Conservation (phyloP, 2,329 filamentous ascomycete genomes). For the Alternaria postmessia region DNA sequence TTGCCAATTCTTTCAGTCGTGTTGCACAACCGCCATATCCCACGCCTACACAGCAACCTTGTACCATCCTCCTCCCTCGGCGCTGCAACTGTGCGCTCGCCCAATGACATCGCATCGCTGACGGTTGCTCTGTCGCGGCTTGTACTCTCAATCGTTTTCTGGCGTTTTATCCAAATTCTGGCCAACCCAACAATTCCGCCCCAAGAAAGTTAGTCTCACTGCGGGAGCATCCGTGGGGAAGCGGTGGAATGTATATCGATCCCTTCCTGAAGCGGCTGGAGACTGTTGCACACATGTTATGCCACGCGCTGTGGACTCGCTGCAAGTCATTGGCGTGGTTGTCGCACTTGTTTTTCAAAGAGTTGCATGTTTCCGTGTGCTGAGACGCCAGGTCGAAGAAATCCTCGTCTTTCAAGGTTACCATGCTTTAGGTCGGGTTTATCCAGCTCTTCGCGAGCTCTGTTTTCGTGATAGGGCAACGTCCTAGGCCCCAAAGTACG, state of each 20-base stretch:
- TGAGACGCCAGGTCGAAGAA: background rate
- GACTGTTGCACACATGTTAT: background rate
- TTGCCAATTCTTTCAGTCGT: background rate
- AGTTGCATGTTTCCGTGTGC: background rate
- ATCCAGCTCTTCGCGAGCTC: no score
- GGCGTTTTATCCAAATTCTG: background rate
- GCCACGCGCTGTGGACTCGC: background rate
- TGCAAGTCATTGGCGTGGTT: background rate
- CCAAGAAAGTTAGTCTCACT: conserved; percentile 22
- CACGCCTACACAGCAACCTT: background rate
- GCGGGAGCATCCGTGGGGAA: conserved; percentile 36
- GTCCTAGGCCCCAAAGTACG: background rate
- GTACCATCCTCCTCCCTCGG: no score
- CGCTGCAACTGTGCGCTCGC: no score
- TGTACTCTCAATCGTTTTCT: background rate
- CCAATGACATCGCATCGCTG: no score
- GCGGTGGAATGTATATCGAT: conserved; percentile 13
- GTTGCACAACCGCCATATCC: background rate
- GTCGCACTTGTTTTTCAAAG: background rate
- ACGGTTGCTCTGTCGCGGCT: background rate
- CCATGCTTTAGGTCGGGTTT: no score
- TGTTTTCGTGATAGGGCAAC: background rate
- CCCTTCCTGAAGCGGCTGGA: conserved; percentile 14
- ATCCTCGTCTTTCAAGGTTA: no score
- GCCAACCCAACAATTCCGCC: background rate